Evolutionary conservation across 768 basidiomycete species (phyloP), one percentile per base, ranked within the genome.

Genomic region (Boletus reticulatus): DNA sequence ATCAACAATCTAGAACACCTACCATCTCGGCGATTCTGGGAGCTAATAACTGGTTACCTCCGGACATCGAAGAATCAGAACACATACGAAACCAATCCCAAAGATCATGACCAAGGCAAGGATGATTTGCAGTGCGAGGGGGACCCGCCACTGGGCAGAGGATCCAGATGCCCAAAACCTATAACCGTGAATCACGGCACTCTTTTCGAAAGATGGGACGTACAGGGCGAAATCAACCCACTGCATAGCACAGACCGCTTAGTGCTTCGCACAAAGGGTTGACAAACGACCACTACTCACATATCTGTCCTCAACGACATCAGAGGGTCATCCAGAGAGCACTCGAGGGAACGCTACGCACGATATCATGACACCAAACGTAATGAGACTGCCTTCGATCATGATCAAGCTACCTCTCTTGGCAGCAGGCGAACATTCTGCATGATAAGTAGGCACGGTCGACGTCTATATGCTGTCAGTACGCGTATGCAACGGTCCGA

Each of bases 151-250:
- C 65, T 84, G 81, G 0, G 79, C 78, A 27, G 81, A 80, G 6
- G 79, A 80, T 10, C 64, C 72, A 39, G 72, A 72, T 7, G 74
- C 74, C 79, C 77, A 85, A 67, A 78, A 83, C 31, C 81, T 83
- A 51, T 2, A 24, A 27, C 16, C 6, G 6, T 60, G 47, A 55
- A 37, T n/a, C 9, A 19, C 5, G 4, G 39, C 14, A 17, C 34
- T 13, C 24, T n/a, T 6, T 34, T 6, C 16, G 16, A 46, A 19
- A 22, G 12, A 37, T 31, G 11, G 37, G 10, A 68, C 78, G 32
- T 67, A 83, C 80, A 84, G 68, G 20, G 81, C 84, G 50, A 87
- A 84, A 62, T 84, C 84, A 58, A 85, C 73, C 85, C 85, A 85
- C 80, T 83, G 45, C 7, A 54, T 22, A 5, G 24, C 27, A 45